Evolutionary conservation across 75 land plant species (phyloP).

Genomic region (Picea sitchensis): DNA sequence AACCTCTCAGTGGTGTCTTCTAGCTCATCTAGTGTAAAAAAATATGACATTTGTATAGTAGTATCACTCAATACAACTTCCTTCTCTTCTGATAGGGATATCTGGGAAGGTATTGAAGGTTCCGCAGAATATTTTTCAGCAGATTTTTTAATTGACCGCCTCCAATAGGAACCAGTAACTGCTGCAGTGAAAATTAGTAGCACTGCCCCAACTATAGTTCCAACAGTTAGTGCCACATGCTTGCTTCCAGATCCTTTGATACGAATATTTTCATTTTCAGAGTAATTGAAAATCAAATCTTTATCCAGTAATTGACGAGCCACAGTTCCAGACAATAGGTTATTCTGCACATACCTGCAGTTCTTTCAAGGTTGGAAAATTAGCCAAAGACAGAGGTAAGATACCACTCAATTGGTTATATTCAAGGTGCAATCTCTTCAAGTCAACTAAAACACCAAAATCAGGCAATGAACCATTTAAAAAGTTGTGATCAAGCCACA

Average conservation of each 20-base stretch:
- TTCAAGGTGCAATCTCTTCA: slow-evolving; percentile 63
- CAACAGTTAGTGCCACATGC: slow-evolving; percentile 21
- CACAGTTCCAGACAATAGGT: slow-evolving; percentile 32
- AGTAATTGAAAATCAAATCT: slow-evolving; percentile 27
- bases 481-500: slow-evolving; percentile 33
- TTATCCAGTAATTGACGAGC: slow-evolving; percentile 36
- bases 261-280: slow-evolving; percentile 47
- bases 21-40: no score
- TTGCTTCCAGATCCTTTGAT: slow-evolving; percentile 12
- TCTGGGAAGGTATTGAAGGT: no score
- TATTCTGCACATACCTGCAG: not conserved
- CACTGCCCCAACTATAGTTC: slow-evolving; percentile 23
- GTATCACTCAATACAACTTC: no score
- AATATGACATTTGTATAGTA: no score
- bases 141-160: no score
- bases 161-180: not conserved
- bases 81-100: no score
- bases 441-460: slow-evolving; percentile 34
- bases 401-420: slow-evolving; percentile 53
- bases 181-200: slow-evolving; percentile 26
- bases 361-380: slow-evolving; percentile 43
- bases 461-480: slow-evolving; percentile 70
- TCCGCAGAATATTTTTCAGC: no score
- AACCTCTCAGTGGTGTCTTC: no score
- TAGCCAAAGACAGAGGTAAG: slow-evolving; percentile 47